Base-by-base conservation (phyloP, 2,329 filamentous ascomycete species). In the Zopfia rhizophila region DNA sequence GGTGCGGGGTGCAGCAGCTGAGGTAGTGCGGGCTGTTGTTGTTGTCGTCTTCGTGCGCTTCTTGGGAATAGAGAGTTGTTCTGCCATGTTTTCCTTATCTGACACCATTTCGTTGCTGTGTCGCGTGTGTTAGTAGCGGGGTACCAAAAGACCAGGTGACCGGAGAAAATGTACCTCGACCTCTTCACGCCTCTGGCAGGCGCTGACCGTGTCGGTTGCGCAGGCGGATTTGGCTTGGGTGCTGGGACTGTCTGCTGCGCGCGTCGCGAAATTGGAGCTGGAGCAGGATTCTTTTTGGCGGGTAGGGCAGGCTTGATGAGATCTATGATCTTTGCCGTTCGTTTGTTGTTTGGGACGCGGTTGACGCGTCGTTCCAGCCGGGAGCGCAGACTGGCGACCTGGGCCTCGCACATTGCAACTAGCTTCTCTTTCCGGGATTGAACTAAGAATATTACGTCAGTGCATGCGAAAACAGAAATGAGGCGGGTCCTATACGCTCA, bases 301-400 rank as follows among this genome's bases (percentile, higher is more conserved):
- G 19, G 18, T 45, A 24, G 4, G 4, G 24, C 6, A 33, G 27
- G 16, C 5, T 82, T 76, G 5, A 92, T 69, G 7, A 97, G 78
- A 31, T 96, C 92, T 44, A 86, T 85, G 81, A 99, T 93, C 45
- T 84, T 95, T 51, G 85, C 81, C 64, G 88, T 89, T 48, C 93
- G 86, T 53, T 96, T 75, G 12, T 86, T 82, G 60, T 85, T 82
- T 6, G 94, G 94, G 39, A 97, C 94, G 41, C 94, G 87, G 68
- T 97, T 96, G 70, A 97, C 83, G 73, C 94, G 89, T 75, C 96
- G 89, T 72, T 97, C 92, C 39, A 99, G 87, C 51, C 93, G 87
- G 49, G 91, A 87, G 51, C 89, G 84, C 27, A 97, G 81, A 53
- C 89, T 89, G 70, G 93, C 89, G 16, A 91, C 89, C 72, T 96